Base-by-base conservation (phyloP, 2,329 filamentous ascomycete species). In the Beauveria varroae region DNA sequence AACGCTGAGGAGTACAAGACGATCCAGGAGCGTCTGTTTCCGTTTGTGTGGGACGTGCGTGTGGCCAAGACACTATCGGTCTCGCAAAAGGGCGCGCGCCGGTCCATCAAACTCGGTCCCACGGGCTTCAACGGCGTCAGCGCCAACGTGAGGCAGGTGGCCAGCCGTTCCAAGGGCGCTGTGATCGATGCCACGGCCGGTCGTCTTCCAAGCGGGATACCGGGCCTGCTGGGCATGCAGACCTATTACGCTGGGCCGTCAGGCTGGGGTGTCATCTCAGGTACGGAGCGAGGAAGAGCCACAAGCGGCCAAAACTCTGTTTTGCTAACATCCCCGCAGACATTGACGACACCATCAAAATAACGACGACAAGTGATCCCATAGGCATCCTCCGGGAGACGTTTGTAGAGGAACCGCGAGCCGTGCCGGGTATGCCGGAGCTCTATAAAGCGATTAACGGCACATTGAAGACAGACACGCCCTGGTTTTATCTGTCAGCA, bases 401-500 rank as follows among this genome's bases (percentile, higher is more conserved):
- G 0, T 97, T 98, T 69, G 84, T 90, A 52, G 88, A 93, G 56
- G 78, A 85, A 18, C 88, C 92, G 0, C 78, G 81, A 16, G 85
- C 90, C 0, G 85, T 93, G 16, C 68, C 79, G 0, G 91, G 91
- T 50, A 97, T 97, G 92, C 90, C 92, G 0, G 86, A 90, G 67
- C 69, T 81, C 10, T 79, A 81, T 10, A 88, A 91, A 1, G 83
- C 91, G 0, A 52, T 62, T 41, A 69, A 80, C 0, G 91, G 90
- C 53, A 97, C 97, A 91, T 90, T 92, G 0, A 86, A 90, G 67
- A 70, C 81, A 9, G 79, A 81, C 9, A 88, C 91, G 1, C 84
- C 91, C 0, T 96, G 90, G 82, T 96, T 96, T 78, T 98, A 98
- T 74, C 83, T 98, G 52, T 96, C 91, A 0, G 93, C 93, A 0